Conservation (phyloP, 2,329 filamentous ascomycete species). For the Ophiostoma australiae region DNA sequence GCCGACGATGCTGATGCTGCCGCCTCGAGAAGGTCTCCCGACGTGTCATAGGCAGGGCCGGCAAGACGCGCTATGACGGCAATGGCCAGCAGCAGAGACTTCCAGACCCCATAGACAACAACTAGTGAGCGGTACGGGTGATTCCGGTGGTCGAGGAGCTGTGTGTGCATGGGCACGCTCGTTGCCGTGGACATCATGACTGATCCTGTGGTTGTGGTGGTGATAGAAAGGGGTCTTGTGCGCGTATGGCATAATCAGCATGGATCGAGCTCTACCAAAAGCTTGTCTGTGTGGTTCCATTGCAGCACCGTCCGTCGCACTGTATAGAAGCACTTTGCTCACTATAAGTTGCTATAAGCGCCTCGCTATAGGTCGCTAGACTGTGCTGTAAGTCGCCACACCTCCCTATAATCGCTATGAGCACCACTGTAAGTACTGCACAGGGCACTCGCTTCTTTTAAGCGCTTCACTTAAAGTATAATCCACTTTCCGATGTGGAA, state of each 20-base stretch:
- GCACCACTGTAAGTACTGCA: too few relatives aligned
- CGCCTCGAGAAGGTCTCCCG: slow-evolving; percentile 43
- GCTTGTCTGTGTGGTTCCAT: not conserved
- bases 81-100: slow-evolving; percentile 59
- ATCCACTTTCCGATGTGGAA: too few relatives aligned
- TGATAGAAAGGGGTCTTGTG: not conserved
- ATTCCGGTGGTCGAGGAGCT: slow-evolving; percentile 1
- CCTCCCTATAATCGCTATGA: too few relatives aligned
- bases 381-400: too few relatives aligned
- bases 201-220: not conserved
- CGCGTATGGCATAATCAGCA: slow-evolving; percentile 4
- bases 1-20: slow-evolving; percentile 32
- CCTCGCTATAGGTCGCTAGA: too few relatives aligned
- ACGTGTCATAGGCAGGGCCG: slow-evolving; percentile 73
- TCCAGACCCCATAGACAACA: slow-evolving; percentile 58
- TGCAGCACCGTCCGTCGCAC: too few relatives aligned
- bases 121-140: slow-evolving; percentile 23
- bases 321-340: too few relatives aligned
- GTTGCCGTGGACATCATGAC: slow-evolving; percentile 10
- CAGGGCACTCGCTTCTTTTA: too few relatives aligned
- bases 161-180: not conserved
- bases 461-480: too few relatives aligned
- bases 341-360: too few relatives aligned
- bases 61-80: slow-evolving; percentile 47
- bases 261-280: not conserved